Evolutionary conservation across 441 rosid genomes (phyloP).

Genomic region (Hura crepitans): DNA sequence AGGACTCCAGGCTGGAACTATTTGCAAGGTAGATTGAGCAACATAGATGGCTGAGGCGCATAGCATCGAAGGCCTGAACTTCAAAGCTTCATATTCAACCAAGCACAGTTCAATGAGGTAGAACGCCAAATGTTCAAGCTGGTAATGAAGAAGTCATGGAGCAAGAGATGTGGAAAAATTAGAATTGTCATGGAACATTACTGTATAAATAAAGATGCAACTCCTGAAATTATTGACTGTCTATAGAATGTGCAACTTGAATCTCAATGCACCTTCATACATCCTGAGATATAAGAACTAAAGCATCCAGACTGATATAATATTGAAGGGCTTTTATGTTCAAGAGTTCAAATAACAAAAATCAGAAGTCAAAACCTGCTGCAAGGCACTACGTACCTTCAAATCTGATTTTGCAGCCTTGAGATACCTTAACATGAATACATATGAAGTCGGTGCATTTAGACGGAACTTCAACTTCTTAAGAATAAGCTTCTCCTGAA

Average conservation of each 20-base stretch:
- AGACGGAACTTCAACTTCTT: slow-evolving; percentile 76
- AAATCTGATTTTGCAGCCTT: slow-evolving; percentile 81
- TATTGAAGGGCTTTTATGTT: not conserved
- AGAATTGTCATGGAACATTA: not conserved
- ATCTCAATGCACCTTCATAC: not conserved
- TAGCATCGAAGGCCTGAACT: slow-evolving; percentile 71
- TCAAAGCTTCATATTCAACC: slow-evolving; percentile 74
- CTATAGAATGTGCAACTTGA: not conserved
- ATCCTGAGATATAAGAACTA: not conserved
- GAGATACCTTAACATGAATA: slow-evolving; percentile 88
- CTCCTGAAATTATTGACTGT: not conserved
- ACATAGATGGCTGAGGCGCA: slow-evolving; percentile 89
- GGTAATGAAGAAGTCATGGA: slow-evolving; percentile 22
- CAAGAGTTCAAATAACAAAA: slow-evolving; percentile 1
- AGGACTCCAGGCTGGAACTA: slow-evolving; percentile 69
- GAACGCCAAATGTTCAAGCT: slow-evolving; percentile 82
- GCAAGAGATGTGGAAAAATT: too few species aligned
- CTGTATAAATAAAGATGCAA: not conserved
- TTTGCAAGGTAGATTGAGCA: slow-evolving; percentile 65
- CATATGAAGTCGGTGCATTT: slow-evolving; percentile 80
- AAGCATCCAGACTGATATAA: not conserved
- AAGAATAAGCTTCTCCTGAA: slow-evolving; percentile 76
- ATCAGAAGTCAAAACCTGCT: slow-evolving; percentile 6
- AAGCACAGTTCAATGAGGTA: slow-evolving; percentile 78
- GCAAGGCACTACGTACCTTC: slow-evolving; percentile 39